Evolutionary conservation across 306 rosid species (phyloP).

Genomic region (Notholithocarpus densiflorus): DNA sequence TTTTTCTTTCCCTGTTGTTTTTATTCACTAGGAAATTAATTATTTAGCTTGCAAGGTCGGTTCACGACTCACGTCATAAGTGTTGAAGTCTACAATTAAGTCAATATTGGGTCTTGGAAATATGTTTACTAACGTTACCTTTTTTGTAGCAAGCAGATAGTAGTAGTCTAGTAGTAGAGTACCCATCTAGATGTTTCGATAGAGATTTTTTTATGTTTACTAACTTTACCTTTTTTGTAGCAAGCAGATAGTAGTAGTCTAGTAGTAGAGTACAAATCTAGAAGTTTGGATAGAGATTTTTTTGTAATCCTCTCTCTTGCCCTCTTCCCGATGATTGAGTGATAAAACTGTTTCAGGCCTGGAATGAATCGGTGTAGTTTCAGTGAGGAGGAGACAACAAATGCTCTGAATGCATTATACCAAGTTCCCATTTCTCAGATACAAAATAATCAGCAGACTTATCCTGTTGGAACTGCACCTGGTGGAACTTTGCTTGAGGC

Average conservation of each 20-base stretch:
- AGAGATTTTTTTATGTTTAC: background rate
- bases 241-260: background rate
- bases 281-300: background rate
- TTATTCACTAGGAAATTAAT: background rate
- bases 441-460: constrained; percentile 46
- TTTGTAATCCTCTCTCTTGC: background rate
- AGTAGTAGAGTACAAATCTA: background rate
- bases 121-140: background rate
- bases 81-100: background rate
- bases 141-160: background rate
- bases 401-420: constrained; percentile 54
- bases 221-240: background rate
- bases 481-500: constrained; percentile 42
- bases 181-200: background rate
- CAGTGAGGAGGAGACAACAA: constrained; percentile 81
- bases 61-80: background rate
- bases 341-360: constrained; percentile 59
- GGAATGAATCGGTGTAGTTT: constrained; percentile 82
- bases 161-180: background rate
- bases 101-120: background rate
- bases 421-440: constrained; percentile 60
- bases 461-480: constrained; percentile 34
- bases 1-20: background rate
- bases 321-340: constrained; percentile 17
- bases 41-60: background rate